Base-by-base conservation (phyloP, 805 yeast genomes). In the Monosporozyma aerobia region DNA sequence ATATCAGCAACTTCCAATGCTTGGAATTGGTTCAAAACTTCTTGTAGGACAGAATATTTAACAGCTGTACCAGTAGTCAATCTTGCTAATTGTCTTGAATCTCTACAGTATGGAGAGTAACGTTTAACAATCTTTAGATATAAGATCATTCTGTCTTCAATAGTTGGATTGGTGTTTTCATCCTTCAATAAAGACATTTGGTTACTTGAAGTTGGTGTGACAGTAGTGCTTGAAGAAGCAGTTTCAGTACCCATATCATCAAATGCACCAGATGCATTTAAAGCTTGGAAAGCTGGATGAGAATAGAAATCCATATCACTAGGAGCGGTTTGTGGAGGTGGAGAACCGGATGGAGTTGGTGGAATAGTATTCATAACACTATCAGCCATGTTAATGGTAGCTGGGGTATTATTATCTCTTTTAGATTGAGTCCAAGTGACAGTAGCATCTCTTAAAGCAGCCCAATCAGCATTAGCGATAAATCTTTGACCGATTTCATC, bases 381-480 rank as follows among this genome's bases (percentile, higher is more conserved):
- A 22, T 52, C 54, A 27, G 22, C 41, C 5, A 44, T 13, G n/a
- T 48, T 43, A 19, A 49, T 44, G 19, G 51, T 55, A 13, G 54
- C 30, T 27, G 53, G 44, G 5, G 49, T 47, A 27, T 49, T 44
- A 40, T 45, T 51, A 33, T 57, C 59, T 23, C 56, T 47, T 41
- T 63, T 54, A 8, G 53, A 54, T 53, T 67, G 70, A 23, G 70
- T 62, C 70, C 70, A 69, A 5, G 71, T 67, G 9, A 69, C 67
- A 5, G 94, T 86, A 22, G 92, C 87, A 65, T 83, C 90, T 71
- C 90, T 80, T 53, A 87, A 68, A 2, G 92, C 85, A 41, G 87
- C 84, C 92, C 92, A 86, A 69, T 85, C 92, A 10, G 94, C 92
- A 64, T 81, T 82, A 6, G 92, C 90, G 59, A 86, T 82, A 63